phyloP scores from a whole-genome alignment of 306 rosid species.

The Ceratonia siliqua region DNA sequence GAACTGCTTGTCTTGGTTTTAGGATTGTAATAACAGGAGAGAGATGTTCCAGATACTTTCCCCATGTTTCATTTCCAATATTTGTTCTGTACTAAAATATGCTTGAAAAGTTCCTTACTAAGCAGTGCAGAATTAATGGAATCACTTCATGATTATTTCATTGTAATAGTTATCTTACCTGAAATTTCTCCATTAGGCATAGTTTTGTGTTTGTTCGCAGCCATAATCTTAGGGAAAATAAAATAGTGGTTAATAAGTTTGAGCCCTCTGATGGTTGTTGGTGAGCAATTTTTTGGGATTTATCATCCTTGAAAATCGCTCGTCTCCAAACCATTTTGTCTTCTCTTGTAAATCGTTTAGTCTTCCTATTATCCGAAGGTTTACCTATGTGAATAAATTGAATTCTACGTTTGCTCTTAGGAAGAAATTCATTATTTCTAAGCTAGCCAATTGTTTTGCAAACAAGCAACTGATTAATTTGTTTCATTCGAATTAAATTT shows the following conservation, averaged over 20 bases:
- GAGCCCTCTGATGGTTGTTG: not conserved
- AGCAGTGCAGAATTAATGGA: not conserved
- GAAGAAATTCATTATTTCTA: no score
- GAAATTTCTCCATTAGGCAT: not conserved
- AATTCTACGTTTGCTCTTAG: no score
- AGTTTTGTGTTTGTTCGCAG: not conserved
- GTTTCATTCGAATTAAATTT: no score
- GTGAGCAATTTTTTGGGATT: not conserved
- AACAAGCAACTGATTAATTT: no score
- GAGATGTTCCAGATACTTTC: constrained; percentile 25
- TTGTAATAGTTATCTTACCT: not conserved
- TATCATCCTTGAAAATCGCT: no score
- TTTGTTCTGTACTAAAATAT: constrained; percentile 5
- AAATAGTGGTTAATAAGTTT: not conserved
- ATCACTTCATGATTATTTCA: not conserved
- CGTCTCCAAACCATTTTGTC: no score
- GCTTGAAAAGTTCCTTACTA: not conserved
- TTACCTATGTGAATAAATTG: no score
- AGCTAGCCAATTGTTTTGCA: no score
- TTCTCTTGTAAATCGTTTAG: no score
- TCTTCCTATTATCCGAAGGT: no score
- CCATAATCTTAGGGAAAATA: constrained; percentile 12
- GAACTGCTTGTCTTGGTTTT: constrained; percentile 16
- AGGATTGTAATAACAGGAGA: constrained; percentile 43
- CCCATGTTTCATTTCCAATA: constrained; percentile 5